These are phyloP conservation scores for Fusarium robinianum DNA, from an alignment of 2,329 filamentous ascomycete species.

Conservation along the genomic window DNA sequence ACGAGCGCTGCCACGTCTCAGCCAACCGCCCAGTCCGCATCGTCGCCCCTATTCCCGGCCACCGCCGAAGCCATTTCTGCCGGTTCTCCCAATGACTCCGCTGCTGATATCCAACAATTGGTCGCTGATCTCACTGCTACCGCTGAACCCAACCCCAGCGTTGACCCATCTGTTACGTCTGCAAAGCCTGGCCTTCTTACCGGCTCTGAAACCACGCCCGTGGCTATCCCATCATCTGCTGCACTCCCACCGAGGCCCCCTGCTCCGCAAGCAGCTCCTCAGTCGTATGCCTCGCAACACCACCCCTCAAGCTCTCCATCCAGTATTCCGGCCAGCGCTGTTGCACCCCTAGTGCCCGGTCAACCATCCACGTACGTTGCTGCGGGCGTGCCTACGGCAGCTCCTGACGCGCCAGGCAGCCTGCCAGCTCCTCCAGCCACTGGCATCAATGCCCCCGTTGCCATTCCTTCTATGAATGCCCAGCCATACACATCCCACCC, in stretches of 20 bases:
- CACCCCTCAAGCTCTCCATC: constrained; percentile 41
- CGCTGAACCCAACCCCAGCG: constrained; percentile 38
- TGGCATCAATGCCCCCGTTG: constrained; percentile 36
- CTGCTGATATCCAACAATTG: constrained; percentile 48
- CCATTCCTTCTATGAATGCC: constrained; percentile 39
- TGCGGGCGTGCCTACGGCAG: constrained; percentile 40
- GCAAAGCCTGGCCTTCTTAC: constrained; percentile 33
- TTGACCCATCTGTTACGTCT: constrained; percentile 37
- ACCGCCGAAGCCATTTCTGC: constrained; percentile 36
- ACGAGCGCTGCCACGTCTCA: constrained; percentile 27
- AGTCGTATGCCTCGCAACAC: constrained; percentile 46
- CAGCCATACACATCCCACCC: constrained; percentile 40
- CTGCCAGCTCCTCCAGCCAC: constrained; percentile 39
- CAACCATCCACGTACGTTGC: constrained; percentile 42
- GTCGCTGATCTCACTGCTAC: constrained; percentile 49
- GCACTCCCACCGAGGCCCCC: constrained; percentile 55
- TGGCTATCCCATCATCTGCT: constrained; percentile 45
- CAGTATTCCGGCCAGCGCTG: constrained; percentile 37
- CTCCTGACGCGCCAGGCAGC: constrained; percentile 40
- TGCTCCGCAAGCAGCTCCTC: constrained; percentile 44
- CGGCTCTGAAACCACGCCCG: constrained; percentile 38
- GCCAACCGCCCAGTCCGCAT: constrained; percentile 29
- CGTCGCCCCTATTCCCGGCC: constrained; percentile 35
- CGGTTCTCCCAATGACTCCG: constrained; percentile 40
- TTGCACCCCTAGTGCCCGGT: constrained; percentile 40